Evolutionary conservation across 805 yeast genomes (phyloP), one percentile per base, ranked within the genome.

Genomic region (Metschnikowia orientalis): DNA sequence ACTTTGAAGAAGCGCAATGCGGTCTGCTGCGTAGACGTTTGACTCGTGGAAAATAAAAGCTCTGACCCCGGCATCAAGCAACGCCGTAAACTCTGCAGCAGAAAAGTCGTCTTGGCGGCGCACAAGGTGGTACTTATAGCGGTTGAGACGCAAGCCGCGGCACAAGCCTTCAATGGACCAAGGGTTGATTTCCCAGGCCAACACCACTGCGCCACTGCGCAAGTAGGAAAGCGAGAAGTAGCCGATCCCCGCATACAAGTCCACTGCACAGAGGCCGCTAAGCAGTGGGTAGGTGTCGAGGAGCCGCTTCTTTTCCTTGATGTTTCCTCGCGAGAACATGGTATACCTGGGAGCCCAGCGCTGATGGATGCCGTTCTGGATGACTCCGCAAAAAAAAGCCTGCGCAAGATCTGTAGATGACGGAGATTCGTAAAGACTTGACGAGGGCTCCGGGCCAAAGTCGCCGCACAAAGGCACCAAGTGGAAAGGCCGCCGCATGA

Each of bases 271-370:
- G 0, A 64, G 60, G 8, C 55, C 63, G 7, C 45, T 32, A 1
- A 78, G 53, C 18, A 61, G 49, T 1, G 35, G 26, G 37, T 61
- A 74, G 0, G 54, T 53, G 12, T 64, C 63, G 24, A 84, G 50
- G 1, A 86, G 67, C 13, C 95, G 56, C 9, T 75, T 69, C 53
- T 86, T 86, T 50, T 86, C 95, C 42, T 81, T 81, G 46, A 87
- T 74, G 52, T 86, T 86, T 1, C 95, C 95, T 12, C 95, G 57
- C 30, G 89, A 79, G 52, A 87, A 87, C 95, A 86, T 86, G 2
- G 95, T 84, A 49, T 76, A 80, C 34, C 69, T 53, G 2, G 95
- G 95, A 5, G 90, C 85, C 95, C 95, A 86, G 7, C 72, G 68
- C 49, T 86, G 95, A 41, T 53, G 62, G 3, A 86, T 75, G 2